Conservation (phyloP, 1,139 yeast species). For the Torulaspora globosa region DNA sequence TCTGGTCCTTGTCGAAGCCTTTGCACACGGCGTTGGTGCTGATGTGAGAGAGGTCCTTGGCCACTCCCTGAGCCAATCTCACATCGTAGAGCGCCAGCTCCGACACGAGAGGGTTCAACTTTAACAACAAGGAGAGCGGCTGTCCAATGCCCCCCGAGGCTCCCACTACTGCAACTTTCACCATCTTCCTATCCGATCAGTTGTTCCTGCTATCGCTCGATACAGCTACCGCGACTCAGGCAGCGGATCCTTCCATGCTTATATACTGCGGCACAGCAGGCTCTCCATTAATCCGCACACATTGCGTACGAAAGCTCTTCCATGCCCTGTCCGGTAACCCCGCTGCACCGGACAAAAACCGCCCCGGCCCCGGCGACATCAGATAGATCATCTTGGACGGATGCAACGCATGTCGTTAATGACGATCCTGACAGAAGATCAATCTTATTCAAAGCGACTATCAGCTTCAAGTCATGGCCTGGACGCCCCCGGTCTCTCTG, state of each 20-base stretch:
- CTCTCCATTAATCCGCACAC: slow-evolving; percentile 5
- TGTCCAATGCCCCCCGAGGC: slow-evolving; percentile 84
- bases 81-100: slow-evolving; percentile 63
- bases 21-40: slow-evolving; percentile 43
- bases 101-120: slow-evolving; percentile 51
- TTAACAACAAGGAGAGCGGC: slow-evolving; percentile 62
- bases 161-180: slow-evolving; percentile 70
- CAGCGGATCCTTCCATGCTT: neutral
- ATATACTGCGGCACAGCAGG: neutral
- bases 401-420: neutral
- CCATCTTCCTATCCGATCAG: slow-evolving; percentile 43
- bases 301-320: neutral
- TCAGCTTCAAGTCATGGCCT: slow-evolving; percentile 52
- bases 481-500: slow-evolving; percentile 62
- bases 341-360: slow-evolving; percentile 8
- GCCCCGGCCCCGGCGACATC: slow-evolving; percentile 6
- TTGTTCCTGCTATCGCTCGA: neutral
- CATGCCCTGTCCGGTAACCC: slow-evolving; percentile 9
- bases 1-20: slow-evolving; percentile 47
- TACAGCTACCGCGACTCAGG: neutral
- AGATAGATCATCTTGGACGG: neutral
- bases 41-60: slow-evolving; percentile 70
- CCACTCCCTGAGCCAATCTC: slow-evolving; percentile 66
- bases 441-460: slow-evolving; percentile 55
- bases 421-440: slow-evolving; percentile 38